Percentiles rank a stretch among this genome's conserved stretches.
These are phyloP conservation scores for Huntiella decipiens DNA, from an alignment of 2,329 filamentous ascomycete species.

Conservation along the genomic window DNA sequence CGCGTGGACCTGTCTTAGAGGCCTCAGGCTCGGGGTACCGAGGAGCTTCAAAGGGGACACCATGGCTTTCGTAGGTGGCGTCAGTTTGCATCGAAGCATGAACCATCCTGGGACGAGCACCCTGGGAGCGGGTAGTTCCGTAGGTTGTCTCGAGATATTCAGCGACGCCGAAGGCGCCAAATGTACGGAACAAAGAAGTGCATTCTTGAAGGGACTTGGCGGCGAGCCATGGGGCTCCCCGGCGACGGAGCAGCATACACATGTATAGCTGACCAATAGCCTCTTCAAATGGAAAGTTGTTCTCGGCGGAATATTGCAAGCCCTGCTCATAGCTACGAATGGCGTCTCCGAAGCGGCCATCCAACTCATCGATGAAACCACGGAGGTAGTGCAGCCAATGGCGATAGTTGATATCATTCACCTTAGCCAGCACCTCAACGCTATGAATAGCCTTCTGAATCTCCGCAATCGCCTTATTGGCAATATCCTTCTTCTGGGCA, in stretches of 20 bases:
- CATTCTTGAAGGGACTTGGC: constrained; percentile 49
- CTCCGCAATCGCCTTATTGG: constrained; percentile 30
- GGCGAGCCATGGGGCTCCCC: constrained; percentile 46
- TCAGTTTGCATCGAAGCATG: constrained; percentile 32
- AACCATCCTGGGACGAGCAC: neutral
- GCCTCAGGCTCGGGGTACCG: neutral
- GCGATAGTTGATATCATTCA: constrained; percentile 53
- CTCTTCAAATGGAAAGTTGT: constrained; percentile 51
- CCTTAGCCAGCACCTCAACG: constrained; percentile 37
- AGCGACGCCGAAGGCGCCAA: constrained; percentile 51
- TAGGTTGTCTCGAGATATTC: constrained; percentile 43
- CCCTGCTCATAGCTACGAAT: constrained; percentile 49
- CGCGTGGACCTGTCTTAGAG: too few species aligned
- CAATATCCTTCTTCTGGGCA: constrained; percentile 17
- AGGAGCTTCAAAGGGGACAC: neutral
- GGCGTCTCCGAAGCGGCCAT: constrained; percentile 34
- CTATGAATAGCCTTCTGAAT: constrained; percentile 36
- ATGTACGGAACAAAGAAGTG: constrained; percentile 45
- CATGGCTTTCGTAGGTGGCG: constrained; percentile 1
- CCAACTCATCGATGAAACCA: constrained; percentile 48
- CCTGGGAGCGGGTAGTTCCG: constrained; percentile 35
- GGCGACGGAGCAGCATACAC: constrained; percentile 49
- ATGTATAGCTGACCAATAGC: constrained; percentile 56
- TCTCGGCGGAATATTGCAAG: constrained; percentile 50
- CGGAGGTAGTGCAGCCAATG: constrained; percentile 49